Base-by-base conservation (phyloP, 306 rosid species). In the Dalbergia cochinchinensis region DNA sequence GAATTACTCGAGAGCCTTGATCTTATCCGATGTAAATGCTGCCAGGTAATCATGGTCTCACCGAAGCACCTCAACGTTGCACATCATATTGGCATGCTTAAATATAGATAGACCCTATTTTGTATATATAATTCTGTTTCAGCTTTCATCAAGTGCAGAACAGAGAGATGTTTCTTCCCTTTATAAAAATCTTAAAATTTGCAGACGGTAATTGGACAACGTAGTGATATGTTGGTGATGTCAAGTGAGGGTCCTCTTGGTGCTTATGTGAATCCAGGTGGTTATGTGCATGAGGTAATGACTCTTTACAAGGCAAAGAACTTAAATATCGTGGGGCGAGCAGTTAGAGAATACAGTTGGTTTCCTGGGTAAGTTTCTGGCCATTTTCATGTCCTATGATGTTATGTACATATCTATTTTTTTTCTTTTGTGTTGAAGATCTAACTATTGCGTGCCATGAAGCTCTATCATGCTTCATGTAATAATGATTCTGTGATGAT, bases 141-240 rank as follows among this genome's bases (percentile, higher is more conserved):
- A 53, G 11, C 61, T 54, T 77, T 68, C 65, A 62, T 53, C 61
- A 61, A 66, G 67, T 76, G 69, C 58, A 11, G 59, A 59, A 58
- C 64, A 15, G 59, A 59, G 19, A 69, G 35, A 74, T 82, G 13
- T 48, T 65, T 41, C 22, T 47, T 13, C 61, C 44, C 13, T 55
- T 18, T 81, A 58, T 50, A 16, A 15, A 59, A 55, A 37, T 78
- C 74, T 77, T 57, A 44, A 76, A 58, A 73, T 84, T 62, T 90
- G 87, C 91, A 95, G 99, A 84, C 90, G 65, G 78, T 85, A 78
- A 89, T 95, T 61, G 95, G 97, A 31, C 87, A 87, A 85, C 87
- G 98, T 79, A 93, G 98, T 76, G 97, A 95, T 88, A 95, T 91
- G 93, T 41, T 95, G 90, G 96, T 90, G 86, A 93, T 93, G 99